Conservation (phyloP, 1,139 yeast species). For the Candida gigantensis region DNA sequence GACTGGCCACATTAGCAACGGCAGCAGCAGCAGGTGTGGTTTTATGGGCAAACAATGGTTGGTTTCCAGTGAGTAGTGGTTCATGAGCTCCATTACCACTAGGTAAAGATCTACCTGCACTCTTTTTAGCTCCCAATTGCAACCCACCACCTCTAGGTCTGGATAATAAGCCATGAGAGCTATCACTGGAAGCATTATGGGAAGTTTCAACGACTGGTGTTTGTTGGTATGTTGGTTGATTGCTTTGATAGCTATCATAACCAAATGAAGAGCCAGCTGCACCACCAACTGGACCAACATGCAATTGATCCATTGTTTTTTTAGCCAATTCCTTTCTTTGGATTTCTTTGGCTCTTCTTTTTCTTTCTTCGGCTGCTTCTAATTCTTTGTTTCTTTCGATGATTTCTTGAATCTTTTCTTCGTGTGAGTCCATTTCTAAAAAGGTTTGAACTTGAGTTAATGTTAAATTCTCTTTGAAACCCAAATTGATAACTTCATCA, state of each 20-base stretch:
- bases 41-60: slow-evolving; percentile 42
- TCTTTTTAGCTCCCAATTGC: slow-evolving; percentile 72
- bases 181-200: slow-evolving; percentile 13
- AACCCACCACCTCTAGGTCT: slow-evolving; percentile 65
- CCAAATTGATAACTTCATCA: slow-evolving; percentile 89
- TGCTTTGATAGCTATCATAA: slow-evolving; percentile 24
- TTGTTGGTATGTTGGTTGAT: slow-evolving; percentile 40
- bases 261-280: slow-evolving; percentile 14
- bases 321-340: slow-evolving; percentile 83
- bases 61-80: slow-evolving; percentile 28
- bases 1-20: not conserved
- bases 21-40: slow-evolving; percentile 1
- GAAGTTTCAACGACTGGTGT: slow-evolving; percentile 27
- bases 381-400: slow-evolving; percentile 95
- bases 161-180: slow-evolving; percentile 14
- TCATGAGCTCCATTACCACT: slow-evolving; percentile 10
- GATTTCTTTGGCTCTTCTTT: slow-evolving; percentile 92
- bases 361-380: slow-evolving; percentile 96
- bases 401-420: slow-evolving; percentile 96
- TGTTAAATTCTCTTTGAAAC: slow-evolving; percentile 86
- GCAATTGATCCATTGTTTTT: slow-evolving; percentile 42
- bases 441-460: slow-evolving; percentile 83
- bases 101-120: slow-evolving; percentile 19
- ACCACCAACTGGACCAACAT: slow-evolving; percentile 8
- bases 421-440: slow-evolving; percentile 97